Evolutionary conservation across 257 asterid genomes (phyloP), one percentile per base, ranked within the genome.

Genomic region (Salvia hispanica): DNA sequence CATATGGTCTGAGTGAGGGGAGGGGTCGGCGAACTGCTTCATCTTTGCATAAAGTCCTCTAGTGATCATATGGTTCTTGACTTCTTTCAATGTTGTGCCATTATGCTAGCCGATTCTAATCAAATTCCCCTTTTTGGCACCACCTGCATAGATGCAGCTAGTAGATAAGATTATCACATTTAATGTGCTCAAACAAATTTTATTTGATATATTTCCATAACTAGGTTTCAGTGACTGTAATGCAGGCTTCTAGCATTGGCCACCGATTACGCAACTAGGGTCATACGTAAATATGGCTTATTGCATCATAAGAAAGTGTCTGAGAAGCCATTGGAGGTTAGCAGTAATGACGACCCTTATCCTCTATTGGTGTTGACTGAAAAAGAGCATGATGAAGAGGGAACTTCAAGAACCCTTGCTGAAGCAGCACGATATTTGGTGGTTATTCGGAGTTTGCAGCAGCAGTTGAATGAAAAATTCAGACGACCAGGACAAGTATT

Each of bases 171-270:
- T 46, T 36, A 50, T 52, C 51, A 52, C 11, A 48, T 52, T 50
- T 11, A 40, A 48, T 40, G 47, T 61, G 71, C 61, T 57, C 72
- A 25, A 36, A 62, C 45, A 44, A 52, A 16, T 14, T 64, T 47
- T 25, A 25, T 34, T 62, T 44, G 58, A 36, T 67, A 58, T 72
- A 53, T 61, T 44, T 47, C 60, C 69, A 13, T 73, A 55, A 59
- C 66, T 36, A 34, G 55, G 55, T 55, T 58, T 60, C 60, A 37
- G 71, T 64, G 53, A 62, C 67, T 78, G 76, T 86, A 75, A 79
- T 79, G 66, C 95, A 93, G 99, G 92, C 95, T 93, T 77, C 99
- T 93, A 72, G 84, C 91, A 57, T 74, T 90, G 73, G 96, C 91
- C 74, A 84, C 96, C 44, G 52, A 82, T 68, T 88, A 90, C 78